Evolutionary conservation across 768 basidiomycete species (phyloP), one percentile per base, ranked within the genome.

Genomic region (Cyathus striatus): DNA sequence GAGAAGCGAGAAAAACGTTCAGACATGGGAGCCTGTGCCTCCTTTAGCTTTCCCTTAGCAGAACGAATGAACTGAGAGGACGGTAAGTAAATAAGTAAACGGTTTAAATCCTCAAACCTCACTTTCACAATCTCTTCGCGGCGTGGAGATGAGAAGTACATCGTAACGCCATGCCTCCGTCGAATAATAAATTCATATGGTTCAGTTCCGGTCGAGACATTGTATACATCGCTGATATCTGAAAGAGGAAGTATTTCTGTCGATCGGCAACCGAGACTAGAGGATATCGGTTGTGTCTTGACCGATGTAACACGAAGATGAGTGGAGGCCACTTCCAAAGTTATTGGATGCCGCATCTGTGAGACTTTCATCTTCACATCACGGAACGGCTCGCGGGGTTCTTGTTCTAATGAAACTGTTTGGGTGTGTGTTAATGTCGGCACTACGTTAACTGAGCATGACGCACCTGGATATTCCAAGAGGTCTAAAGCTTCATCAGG

Each of bases 171-270:
- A 47, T 87, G 84, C 46, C 76, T 79, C 35, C 84, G 75, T 34
- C 90, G 76, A 47, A 92, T 80, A 47, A 90, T 85, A 54, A 93
- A 92, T 54, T 92, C 87, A 42, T 83, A 69, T 17, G 62, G 59
- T 44, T 91, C 87, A 13, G 81, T 76, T 5, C 86, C 86, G 13
- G 82, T 86, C 2, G 82, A 78, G 17, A 91, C 80, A 35, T 86
- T 86, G 62, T 90, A 87, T 1, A 90, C 78, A 51, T 96, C 92
- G 62, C 89, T 90, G 49, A 96, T 76, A 46, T 94, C 91, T 3
- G 75, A 64, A 20, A 93, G 63, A 5, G 79, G 75, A 42, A 94
- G 81, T 42, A 95, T 79, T 53, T 96, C 92, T 1, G 84, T 86
- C 2, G 86, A 80, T 63, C 81, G 80, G 63, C 87, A 86, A 7